Percentiles rank a stretch among this genome's conserved stretches.
Evolutionary conservation across 164 flowering plant species (phyloP).

Genomic region (Magnolia kwangsiensis): DNA sequence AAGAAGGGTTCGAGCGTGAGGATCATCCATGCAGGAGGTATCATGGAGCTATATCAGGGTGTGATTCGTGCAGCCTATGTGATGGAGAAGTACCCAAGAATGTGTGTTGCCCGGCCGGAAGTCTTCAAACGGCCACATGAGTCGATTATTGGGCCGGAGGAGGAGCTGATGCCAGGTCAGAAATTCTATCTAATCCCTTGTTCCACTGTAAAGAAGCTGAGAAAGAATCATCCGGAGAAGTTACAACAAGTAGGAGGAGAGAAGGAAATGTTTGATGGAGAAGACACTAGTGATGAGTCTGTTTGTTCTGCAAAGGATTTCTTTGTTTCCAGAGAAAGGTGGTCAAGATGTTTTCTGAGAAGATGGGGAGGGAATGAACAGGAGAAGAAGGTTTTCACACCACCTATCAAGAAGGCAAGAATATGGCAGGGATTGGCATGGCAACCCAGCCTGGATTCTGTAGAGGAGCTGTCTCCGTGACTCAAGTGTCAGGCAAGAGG

Average conservation of each 20-base stretch:
- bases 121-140: constrained; percentile 49
- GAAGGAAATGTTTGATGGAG: constrained; percentile 2
- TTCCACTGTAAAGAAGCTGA: constrained; percentile 44
- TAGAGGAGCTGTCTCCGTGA: constrained; percentile 59
- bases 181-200: constrained; percentile 48
- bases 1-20: constrained; percentile 32
- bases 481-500: neutral
- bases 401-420: constrained; percentile 46
- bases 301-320: constrained; percentile 44
- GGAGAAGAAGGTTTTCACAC: constrained; percentile 44
- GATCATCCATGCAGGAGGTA: constrained; percentile 59
- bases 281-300: constrained; percentile 24
- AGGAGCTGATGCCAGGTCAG: constrained; percentile 44
- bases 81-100: constrained; percentile 50
- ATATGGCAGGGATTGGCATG: constrained; percentile 28
- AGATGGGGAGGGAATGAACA: constrained; percentile 2
- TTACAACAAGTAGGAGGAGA: constrained; percentile 10
- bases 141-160: constrained; percentile 39
- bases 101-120: constrained; percentile 42
- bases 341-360: constrained; percentile 13
- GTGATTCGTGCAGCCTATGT: constrained; percentile 36
- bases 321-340: constrained; percentile 30
- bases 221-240: constrained; percentile 22
- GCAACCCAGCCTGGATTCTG: constrained; percentile 59
- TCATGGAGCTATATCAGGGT: constrained; percentile 37